These are phyloP conservation scores for Linnemannia schmuckeri DNA, from an alignment of 192 early-diverging fungal species.

Conservation along the genomic window DNA sequence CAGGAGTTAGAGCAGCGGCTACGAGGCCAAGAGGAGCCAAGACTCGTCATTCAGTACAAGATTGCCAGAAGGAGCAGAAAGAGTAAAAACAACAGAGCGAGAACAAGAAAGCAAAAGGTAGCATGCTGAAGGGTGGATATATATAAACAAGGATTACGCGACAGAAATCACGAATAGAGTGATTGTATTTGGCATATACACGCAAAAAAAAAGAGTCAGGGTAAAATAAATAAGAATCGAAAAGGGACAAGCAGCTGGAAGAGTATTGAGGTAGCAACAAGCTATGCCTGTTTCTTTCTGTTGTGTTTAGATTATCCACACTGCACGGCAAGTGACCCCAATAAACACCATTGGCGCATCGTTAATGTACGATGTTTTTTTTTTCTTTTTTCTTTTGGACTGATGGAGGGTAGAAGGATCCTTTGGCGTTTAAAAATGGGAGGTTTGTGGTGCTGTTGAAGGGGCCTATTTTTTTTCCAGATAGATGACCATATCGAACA, in stretches of 20 bases:
- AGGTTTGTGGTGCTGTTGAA: not conserved
- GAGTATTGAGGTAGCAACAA: not conserved
- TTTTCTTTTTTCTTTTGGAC: not conserved
- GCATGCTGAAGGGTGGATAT: not conserved
- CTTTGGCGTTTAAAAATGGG: not conserved
- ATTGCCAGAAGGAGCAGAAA: not conserved
- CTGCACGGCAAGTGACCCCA: not conserved
- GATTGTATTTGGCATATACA: not conserved
- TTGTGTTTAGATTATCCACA: not conserved
- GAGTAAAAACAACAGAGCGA: not conserved
- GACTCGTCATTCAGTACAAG: not conserved
- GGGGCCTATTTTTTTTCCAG: not conserved
- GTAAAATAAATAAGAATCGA: not conserved
- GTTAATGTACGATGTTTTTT: not conserved
- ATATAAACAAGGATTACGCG: not conserved
- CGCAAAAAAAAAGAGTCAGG: not conserved
- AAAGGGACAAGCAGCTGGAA: not conserved
- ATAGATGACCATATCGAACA: no score
- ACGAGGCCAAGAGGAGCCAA: not conserved
- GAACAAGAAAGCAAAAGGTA: not conserved
- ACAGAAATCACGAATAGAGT: not conserved
- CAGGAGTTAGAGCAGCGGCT: not conserved
- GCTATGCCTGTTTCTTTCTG: not conserved
- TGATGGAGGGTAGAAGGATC: not conserved
- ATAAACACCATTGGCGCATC: not conserved